Evolutionary conservation across 495 filamentous ascomycete species (phyloP).

Genomic region (Hypoxylon fragiforme): DNA sequence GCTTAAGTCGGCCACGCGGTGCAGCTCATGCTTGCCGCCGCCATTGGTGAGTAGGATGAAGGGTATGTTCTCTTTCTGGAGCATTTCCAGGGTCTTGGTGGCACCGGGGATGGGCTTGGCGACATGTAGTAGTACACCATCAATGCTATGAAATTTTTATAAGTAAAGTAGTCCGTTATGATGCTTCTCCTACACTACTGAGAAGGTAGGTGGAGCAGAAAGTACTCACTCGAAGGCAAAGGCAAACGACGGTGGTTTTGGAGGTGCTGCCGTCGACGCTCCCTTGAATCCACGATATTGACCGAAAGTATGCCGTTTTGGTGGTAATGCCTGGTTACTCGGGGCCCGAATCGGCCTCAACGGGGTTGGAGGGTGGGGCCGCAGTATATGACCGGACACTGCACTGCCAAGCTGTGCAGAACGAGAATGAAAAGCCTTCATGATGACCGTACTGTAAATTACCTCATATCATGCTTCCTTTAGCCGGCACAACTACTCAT

Average conservation of each 20-base stretch:
- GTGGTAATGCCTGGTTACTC: neutral
- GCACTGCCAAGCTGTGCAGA: neutral
- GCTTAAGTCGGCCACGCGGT: constrained; percentile 71
- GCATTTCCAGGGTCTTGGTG: constrained; percentile 67
- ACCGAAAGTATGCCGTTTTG: neutral
- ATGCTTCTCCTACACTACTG: neutral
- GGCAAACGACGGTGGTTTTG: constrained; percentile 54
- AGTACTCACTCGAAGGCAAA: constrained; percentile 81
- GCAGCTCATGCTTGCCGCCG: constrained; percentile 75
- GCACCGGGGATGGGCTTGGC: constrained; percentile 81
- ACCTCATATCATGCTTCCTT: constrained; percentile 21
- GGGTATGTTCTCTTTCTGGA: constrained; percentile 71
- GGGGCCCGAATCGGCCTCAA: constrained; percentile 7
- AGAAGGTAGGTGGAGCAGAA: constrained; percentile 2
- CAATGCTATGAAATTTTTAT: constrained; percentile 64
- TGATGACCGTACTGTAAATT: constrained; percentile 5
- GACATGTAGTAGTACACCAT: constrained; percentile 91
- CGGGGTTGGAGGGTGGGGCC: constrained; percentile 21
- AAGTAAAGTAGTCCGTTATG: neutral
- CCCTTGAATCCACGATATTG: no score
- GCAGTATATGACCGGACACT: constrained; percentile 12
- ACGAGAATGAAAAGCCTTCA: constrained; percentile 26
- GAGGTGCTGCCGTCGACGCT: neutral
- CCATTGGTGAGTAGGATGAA: constrained; percentile 91
- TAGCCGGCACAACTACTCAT: constrained; percentile 7